Evolutionary conservation across 2,329 filamentous ascomycete species (phyloP), one percentile per base, ranked within the genome.

Genomic region (Penicillium sp.): DNA sequence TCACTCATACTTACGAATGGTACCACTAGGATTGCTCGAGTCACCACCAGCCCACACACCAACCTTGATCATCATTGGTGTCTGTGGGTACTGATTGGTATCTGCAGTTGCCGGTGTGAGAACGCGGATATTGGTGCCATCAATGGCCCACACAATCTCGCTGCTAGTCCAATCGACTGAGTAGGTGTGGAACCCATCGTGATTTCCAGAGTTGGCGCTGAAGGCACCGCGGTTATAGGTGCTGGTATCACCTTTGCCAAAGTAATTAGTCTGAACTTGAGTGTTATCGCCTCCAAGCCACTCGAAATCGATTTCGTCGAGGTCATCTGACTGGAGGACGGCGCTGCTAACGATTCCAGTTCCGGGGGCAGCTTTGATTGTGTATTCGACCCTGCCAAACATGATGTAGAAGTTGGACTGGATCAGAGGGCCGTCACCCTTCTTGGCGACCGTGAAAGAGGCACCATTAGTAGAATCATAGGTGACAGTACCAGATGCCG

Each of bases 301-400:
- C 76, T 99, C 95, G 80, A 93, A 90, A 75, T 99, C 95, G 70
- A 99, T 96, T 79, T 99, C 95, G 76, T 99, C 95, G 45, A 97
- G 84, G 68, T 86, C 85, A 74, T 98, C 93, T 14, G 93, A 97
- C 77, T 96, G 88, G 63, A 99, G 80, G 9, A 99, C 92, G 13
- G 95, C 84, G 46, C 92, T 95, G 75, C 91, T 96, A 63, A 99
- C 93, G 67, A 99, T 97, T 58, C 95, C 95, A 10, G 85, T 87
- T 8, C 95, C 95, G 0, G 92, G 88, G 10, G 95, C 92, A 26
- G 91, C 87, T 77, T 93, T 93, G 80, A 97, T 83, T 31, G 86
- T 88, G 65, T 93, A 85, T 64, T 96, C 90, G 70, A 97, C 90
- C 62, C 88, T 90, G 65, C 95, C 95, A 74, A 97, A 99, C 95